A percentile compares a stretch with the other conserved stretches of the same genome.
These are phyloP conservation scores for Chenopodium quinoa DNA, from an alignment of 148 eudicot genomes.

Conservation along the genomic window DNA sequence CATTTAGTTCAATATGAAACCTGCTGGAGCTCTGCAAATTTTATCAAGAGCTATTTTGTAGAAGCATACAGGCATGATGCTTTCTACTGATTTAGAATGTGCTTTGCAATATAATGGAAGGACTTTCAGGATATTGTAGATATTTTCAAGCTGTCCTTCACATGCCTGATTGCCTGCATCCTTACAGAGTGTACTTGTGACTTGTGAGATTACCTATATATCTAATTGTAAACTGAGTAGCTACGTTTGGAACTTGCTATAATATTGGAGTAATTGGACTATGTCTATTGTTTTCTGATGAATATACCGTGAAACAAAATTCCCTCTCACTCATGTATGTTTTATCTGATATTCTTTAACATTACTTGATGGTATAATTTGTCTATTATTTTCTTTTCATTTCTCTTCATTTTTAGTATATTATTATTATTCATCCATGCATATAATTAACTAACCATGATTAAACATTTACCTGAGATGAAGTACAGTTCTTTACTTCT, in stretches of 20 bases:
- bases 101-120: neutral
- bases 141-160: neutral
- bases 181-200: neutral
- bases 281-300: neutral
- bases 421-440: neutral
- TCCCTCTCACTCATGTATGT: neutral
- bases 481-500: neutral
- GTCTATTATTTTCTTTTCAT: neutral
- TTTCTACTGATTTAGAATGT: neutral
- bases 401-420: neutral
- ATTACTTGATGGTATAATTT: neutral
- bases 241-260: neutral
- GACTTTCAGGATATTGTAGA: neutral
- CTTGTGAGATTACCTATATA: neutral
- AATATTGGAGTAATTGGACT: neutral
- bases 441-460: neutral
- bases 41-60: neutral
- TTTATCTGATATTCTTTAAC: neutral
- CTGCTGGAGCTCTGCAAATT: neutral
- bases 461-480: neutral
- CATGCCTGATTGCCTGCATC: neutral
- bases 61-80: neutral
- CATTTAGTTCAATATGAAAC: too few relatives aligned
- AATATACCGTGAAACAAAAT: neutral
- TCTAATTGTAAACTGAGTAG: neutral